Evolutionary conservation across 495 filamentous ascomycete genomes (phyloP), one percentile per base, ranked within the genome.

Genomic region (Lophium mytilinum): DNA sequence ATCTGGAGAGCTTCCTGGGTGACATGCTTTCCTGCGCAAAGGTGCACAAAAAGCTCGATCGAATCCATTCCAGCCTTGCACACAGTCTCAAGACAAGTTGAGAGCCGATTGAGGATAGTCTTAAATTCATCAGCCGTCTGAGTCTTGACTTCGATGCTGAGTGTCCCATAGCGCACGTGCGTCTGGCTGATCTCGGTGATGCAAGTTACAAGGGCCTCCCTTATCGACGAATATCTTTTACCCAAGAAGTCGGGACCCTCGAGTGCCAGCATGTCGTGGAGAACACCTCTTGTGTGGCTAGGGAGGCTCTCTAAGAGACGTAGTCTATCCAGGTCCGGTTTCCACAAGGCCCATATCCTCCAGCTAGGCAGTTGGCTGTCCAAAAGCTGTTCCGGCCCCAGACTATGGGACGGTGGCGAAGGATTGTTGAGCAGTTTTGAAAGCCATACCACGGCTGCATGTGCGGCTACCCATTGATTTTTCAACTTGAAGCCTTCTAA

Each of bases 201-300:
- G 18, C 53, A 41, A 15, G 53, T 49, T 17, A 60, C 24, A 14
- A 64, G 4, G 2, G 54, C 62, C 0, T 61, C 58, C 46, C 45
- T 40, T 37, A 65, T 19, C 9, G 58, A 58, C 9, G 39, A 24
- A n/a, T 62, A 14, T 10, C 15, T 52, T 10, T 55, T 55, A 1
- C 10, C 33, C 8, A 65, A 52, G 24, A 65, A 61, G 39, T 65
- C 62, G n/a, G 62, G 62, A 4, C 62, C 62, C 18, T 65, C 62
- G 15, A 65, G 21, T 3, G 54, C 47, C 3, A 65, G 37, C 11
- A 65, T 35, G 40, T 61, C 62, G 1, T 50, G 45, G 2, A 65
- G 35, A 9, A 61, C 43, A 0, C 33, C 62, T 30, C 55, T 42
- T 48, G 34, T 47, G 12, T 36, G 17, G 12, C 45, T 19, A 4